Percentiles rank a stretch among this genome's conserved stretches.
Evolutionary conservation across 306 rosid genomes (phyloP).

Genomic region (Senna siamea): DNA sequence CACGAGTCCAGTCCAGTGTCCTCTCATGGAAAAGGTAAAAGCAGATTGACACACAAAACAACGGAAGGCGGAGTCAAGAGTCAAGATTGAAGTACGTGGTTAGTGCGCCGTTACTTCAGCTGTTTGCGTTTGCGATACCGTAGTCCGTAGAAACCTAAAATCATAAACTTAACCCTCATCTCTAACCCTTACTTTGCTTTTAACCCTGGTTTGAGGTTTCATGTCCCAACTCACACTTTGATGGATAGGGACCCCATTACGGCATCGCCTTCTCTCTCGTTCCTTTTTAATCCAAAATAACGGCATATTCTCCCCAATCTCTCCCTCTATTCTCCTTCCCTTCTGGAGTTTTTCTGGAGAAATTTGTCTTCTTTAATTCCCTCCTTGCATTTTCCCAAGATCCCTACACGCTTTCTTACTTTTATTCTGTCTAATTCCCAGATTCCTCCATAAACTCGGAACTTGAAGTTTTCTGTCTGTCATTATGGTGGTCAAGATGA

Average conservation of each 20-base stretch:
- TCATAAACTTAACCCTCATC: background rate
- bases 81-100: background rate
- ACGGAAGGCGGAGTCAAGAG: background rate
- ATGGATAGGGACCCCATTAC: background rate
- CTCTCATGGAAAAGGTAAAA: too few relatives aligned
- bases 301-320: conserved; percentile 45
- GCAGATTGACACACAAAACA: too few relatives aligned
- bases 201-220: background rate
- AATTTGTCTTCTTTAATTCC: background rate
- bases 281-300: conserved; percentile 43
- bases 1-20: too few relatives aligned
- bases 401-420: conserved; percentile 14
- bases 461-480: background rate
- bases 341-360: conserved; percentile 31
- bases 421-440: background rate
- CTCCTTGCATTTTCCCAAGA: conserved; percentile 12
- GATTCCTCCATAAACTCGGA: background rate
- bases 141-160: too few relatives aligned
- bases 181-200: background rate
- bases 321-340: too few relatives aligned
- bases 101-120: background rate
- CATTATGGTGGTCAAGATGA: conserved; percentile 92
- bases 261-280: conserved; percentile 8
- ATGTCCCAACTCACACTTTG: background rate
- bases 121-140: too few relatives aligned